Evolutionary conservation across 164 flowering plant genomes (phyloP), one percentile per base, ranked within the genome.

Genomic region (Annona cherimola): DNA sequence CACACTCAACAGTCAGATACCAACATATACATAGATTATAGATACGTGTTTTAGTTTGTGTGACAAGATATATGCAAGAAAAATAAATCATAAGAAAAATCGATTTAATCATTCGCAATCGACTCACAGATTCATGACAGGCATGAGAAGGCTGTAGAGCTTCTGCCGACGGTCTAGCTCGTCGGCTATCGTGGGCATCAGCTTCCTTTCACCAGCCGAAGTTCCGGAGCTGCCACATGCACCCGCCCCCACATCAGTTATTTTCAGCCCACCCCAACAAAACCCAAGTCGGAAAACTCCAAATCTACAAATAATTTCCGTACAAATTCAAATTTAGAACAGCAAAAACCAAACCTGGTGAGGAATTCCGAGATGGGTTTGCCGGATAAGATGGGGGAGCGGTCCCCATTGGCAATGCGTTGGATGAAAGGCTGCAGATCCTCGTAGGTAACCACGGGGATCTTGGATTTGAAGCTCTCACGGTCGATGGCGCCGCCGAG

Each of bases 381-480:
- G 43, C 81, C 43, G 2, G 79, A 80, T 4, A 84, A 45, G 67
- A 84, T 84, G 11, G 84, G 70, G 11, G 86, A 84, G 3, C 76
- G 76, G 59, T 84, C 86, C 3, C 87, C 86, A 35, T 84, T 78
- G 2, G 86, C 86, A 62, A 84, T 84, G 16, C 86, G 79, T 9
- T 80, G 81, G 61, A 84, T 84, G 45, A 80, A 78, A 1, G 80
- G 80, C 75, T 80, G 76, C 45, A 84, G 77, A 76, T 84, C 81
- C 61, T 82, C 85, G 74, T 84, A 84, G 39, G 78, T 71, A 42
- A 80, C 74, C 39, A 84, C 66, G 3, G 86, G 85, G 35, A 84
- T 5, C 61, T 65, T 75, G 5, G 79, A 69, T 63, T 82, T 84
- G 76, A 84, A 84, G 4, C 80, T 73, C 16, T 82, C 78, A 9